phyloP scores from a whole-genome alignment of 2,329 filamentous ascomycete species.

The Penicillium janthinellum region DNA sequence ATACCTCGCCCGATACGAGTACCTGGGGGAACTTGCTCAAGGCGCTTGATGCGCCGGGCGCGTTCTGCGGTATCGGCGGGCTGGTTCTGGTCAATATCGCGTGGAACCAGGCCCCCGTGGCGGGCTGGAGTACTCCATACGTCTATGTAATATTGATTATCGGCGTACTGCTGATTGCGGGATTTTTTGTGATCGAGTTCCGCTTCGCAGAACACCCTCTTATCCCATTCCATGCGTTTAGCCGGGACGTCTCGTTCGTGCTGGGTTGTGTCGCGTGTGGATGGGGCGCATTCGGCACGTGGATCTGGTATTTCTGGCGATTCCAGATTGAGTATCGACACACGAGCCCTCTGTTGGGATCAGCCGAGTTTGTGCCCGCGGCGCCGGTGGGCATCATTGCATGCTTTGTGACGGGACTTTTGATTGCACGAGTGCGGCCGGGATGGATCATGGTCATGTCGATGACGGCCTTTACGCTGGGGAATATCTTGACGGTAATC shows the following conservation, averaged over 20 bases:
- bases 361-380: conserved; percentile 35
- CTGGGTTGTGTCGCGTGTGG: conserved; percentile 45
- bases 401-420: conserved; percentile 29
- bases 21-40: conserved; percentile 14
- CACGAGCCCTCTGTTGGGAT: conserved; percentile 29
- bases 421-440: conserved; percentile 29
- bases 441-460: conserved; percentile 31
- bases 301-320: conserved; percentile 45
- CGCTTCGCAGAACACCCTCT: conserved; percentile 54
- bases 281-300: conserved; percentile 47
- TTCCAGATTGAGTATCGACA: conserved; percentile 31
- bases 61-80: conserved; percentile 53
- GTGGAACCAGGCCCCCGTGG: conserved; percentile 65
- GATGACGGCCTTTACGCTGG: conserved; percentile 45
- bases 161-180: conserved; percentile 55
- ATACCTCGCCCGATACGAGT: neutral
- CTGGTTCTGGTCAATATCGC: conserved; percentile 67
- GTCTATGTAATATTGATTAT: conserved; percentile 61
- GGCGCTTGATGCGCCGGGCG: conserved; percentile 45
- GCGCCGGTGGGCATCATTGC: conserved; percentile 35
- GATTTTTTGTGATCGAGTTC: conserved; percentile 59
- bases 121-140: conserved; percentile 60
- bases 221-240: conserved; percentile 55
- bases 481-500: conserved; percentile 45
- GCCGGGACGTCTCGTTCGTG: conserved; percentile 36